A percentile compares a stretch with the other conserved stretches of the same genome.
These are phyloP conservation scores for Coemansia sp. DNA, from an alignment of 192 early-diverging fungal species.

Conservation along the genomic window DNA sequence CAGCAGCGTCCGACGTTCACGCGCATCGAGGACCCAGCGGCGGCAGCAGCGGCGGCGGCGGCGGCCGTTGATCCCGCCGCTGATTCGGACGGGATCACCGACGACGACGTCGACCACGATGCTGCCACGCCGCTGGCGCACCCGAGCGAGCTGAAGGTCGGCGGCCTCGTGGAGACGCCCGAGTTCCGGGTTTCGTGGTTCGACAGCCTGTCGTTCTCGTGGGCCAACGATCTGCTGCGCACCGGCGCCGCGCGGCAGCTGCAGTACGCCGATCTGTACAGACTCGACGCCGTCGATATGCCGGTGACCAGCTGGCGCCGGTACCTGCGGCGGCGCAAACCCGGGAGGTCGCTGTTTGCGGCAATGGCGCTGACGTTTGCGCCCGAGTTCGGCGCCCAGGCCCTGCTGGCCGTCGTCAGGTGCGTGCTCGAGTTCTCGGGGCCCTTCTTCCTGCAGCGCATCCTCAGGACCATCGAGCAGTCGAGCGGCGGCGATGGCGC, in stretches of 20 bases:
- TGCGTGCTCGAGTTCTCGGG: constrained; percentile 50
- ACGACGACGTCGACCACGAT: neutral
- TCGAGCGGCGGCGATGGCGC: neutral
- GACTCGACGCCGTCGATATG: constrained; percentile 54
- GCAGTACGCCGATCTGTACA: constrained; percentile 61
- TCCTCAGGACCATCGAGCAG: constrained; percentile 59
- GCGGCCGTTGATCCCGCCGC: neutral
- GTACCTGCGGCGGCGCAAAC: constrained; percentile 26
- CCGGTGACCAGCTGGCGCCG: constrained; percentile 44
- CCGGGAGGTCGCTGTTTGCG: constrained; percentile 33
- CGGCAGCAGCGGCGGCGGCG: no score
- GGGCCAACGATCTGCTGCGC: constrained; percentile 62
- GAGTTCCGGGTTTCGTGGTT: constrained; percentile 35
- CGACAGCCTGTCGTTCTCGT: constrained; percentile 54
- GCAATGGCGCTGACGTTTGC: constrained; percentile 44
- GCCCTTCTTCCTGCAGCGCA: constrained; percentile 61
- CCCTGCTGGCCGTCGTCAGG: constrained; percentile 21
- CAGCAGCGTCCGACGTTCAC: constrained; percentile 35
- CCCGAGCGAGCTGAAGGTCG: constrained; percentile 11
- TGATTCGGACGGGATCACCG: neutral
- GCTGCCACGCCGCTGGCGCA: constrained; percentile 28
- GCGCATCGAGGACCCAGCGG: neutral
- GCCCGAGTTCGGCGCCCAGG: constrained; percentile 51
- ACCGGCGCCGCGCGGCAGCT: constrained; percentile 58
- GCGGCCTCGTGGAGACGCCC: constrained; percentile 29